phyloP scores from a whole-genome alignment of 768 basidiomycete genomes.

The Lentinus brumalis region DNA sequence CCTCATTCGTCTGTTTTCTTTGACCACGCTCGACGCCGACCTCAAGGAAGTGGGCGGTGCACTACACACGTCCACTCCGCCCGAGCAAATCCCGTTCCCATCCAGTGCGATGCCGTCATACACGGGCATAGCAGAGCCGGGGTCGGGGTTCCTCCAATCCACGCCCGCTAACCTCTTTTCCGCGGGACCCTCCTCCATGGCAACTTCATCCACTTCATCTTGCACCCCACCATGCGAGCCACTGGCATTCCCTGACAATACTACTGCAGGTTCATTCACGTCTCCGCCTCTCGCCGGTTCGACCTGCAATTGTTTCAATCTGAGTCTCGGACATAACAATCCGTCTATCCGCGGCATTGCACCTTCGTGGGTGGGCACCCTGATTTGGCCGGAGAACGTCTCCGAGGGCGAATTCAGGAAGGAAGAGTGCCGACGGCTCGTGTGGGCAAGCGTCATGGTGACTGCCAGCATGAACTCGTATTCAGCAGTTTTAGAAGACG shows the following conservation, averaged over 20 bases:
- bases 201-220: not conserved
- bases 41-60: constrained; percentile 42
- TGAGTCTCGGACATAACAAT: constrained; percentile 57
- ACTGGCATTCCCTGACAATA: constrained; percentile 4
- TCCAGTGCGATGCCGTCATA: no score
- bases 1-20: constrained; percentile 58
- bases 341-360: constrained; percentile 49
- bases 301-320: constrained; percentile 29
- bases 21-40: constrained; percentile 62
- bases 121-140: no score
- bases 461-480: constrained; percentile 67
- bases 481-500: constrained; percentile 38
- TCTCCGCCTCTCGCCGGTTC: not conserved
- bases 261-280: not conserved
- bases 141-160: no score
- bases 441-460: constrained; percentile 70
- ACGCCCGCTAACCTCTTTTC: no score
- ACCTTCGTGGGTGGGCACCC: constrained; percentile 63
- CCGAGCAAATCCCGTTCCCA: no score
- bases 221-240: not conserved
- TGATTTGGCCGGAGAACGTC: constrained; percentile 58
- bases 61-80: constrained; percentile 38
- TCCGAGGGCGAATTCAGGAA: constrained; percentile 58
- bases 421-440: constrained; percentile 71
- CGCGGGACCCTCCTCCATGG: no score